A percentile compares a stretch with the other conserved stretches of the same genome.
Conservation (phyloP, 129 eudicot genomes). For the Flaveria ramosissima region DNA sequence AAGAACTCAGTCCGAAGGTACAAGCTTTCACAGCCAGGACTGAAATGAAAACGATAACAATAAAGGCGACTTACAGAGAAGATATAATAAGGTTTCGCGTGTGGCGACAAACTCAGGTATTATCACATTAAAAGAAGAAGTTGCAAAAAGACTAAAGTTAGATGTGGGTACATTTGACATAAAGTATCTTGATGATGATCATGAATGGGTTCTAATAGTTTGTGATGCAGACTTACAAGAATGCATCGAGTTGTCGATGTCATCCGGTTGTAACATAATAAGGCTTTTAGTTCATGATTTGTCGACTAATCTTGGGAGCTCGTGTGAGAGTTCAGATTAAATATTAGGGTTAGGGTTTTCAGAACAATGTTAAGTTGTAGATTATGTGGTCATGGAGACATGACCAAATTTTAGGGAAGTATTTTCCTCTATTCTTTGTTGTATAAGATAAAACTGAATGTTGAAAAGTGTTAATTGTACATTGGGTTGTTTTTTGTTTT, state of each 20-base stretch:
- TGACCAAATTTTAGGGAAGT: constrained; percentile 31
- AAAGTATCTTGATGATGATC: constrained; percentile 86
- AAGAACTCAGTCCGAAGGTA: constrained; percentile 43
- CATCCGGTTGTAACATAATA: constrained; percentile 59
- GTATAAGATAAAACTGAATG: constrained; percentile 31
- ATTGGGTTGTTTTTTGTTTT: constrained; percentile 28
- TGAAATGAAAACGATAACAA: constrained; percentile 57
- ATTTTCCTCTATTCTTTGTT: constrained; percentile 41
- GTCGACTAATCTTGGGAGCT: constrained; percentile 70
- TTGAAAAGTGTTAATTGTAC: constrained; percentile 36
- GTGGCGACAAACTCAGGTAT: constrained; percentile 51
- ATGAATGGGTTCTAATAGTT: constrained; percentile 74
- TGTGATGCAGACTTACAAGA: constrained; percentile 87
- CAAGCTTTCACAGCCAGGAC: constrained; percentile 52
- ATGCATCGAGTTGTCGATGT: constrained; percentile 58
- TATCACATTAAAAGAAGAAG: constrained; percentile 65
- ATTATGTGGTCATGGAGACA: constrained; percentile 31
- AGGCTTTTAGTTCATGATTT: constrained; percentile 74
- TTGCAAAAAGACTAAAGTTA: constrained; percentile 73
- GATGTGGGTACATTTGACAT: constrained; percentile 66
- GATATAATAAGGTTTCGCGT: constrained; percentile 81
- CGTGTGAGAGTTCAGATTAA: constrained; percentile 80
- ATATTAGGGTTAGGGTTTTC: constrained; percentile 35
- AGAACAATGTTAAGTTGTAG: constrained; percentile 38
- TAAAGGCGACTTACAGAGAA: constrained; percentile 79